Evolutionary conservation across 2,329 filamentous ascomycete genomes (phyloP), one percentile per base, ranked within the genome.

Genomic region (Amauroascus niger): DNA sequence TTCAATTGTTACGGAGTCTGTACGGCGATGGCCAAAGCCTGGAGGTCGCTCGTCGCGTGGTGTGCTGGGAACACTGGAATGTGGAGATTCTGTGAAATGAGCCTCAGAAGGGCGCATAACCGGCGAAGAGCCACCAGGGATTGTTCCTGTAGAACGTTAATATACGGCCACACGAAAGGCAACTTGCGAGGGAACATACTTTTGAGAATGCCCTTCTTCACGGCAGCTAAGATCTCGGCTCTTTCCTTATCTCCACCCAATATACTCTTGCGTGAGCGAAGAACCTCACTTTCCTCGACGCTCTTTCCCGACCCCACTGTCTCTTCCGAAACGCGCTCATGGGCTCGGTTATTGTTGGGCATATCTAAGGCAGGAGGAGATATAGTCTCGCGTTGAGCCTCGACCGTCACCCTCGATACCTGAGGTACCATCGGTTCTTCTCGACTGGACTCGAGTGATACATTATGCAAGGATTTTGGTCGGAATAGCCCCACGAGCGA

Each of bases 181-280:
- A 16, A 6, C 16, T 43, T 3, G 16, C 16, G 11, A 24, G n/a
- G 13, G 5, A 39, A 70, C 80, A 69, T 79, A 87, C 89, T 87
- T 73, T 98, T 98, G 53, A 98, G 71, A 48, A 98, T 98, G 47
- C 93, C 93, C 73, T 95, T 96, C 65, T 88, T 88, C 46, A 97
- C 88, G 6, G 89, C 88, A 18, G 90, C 88, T 41, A 97, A 79
- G 14, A 95, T 86, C 66, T 97, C 91, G 0, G 90, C 88, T 58
- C 91, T 83, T 65, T 97, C 93, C 64, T 78, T 85, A 60, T 97
- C 93, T 26, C 88, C 87, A 37, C 90, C 91, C 45, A 95, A 79
- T 62, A 96, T 94, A 72, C 89, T 97, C 75, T 87, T 91, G 59
- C 86, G 43, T 8, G 40, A 45, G 81, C 82, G 48, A 74, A 74